These are phyloP conservation scores for Rhizomucor pusillus DNA, from an alignment of 371 early-diverging fungal genomes.

Conservation along the genomic window DNA sequence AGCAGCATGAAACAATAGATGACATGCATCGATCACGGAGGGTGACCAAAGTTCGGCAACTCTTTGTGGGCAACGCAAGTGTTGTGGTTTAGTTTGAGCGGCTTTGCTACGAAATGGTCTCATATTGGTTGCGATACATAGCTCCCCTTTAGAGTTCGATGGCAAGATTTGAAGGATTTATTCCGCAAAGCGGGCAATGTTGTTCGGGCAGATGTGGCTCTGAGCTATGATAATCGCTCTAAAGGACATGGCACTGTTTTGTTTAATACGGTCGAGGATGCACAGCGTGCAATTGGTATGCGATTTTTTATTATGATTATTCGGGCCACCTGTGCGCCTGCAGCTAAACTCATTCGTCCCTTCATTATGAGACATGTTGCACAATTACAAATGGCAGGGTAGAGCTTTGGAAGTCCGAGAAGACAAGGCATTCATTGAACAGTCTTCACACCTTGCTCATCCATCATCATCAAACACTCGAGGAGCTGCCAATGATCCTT, in stretches of 20 bases:
- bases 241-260: constrained; percentile 76
- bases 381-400: constrained; percentile 70
- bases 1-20: background rate
- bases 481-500: background rate
- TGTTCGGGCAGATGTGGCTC: constrained; percentile 69
- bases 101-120: background rate
- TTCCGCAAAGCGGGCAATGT: constrained; percentile 78
- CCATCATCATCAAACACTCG: background rate
- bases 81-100: background rate
- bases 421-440: constrained; percentile 50
- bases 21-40: constrained; percentile 3
- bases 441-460: background rate
- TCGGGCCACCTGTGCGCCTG: background rate
- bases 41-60: constrained; percentile 21
- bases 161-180: constrained; percentile 85
- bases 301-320: constrained; percentile 2
- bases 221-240: constrained; percentile 63
- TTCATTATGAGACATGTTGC: constrained; percentile 51
- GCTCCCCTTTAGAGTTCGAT: constrained; percentile 73
- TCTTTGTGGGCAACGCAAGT: constrained; percentile 26
- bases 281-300: constrained; percentile 68
- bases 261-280: constrained; percentile 67
- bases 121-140: constrained; percentile 21
- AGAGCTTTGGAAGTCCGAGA: constrained; percentile 72
- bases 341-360: constrained; percentile 1